These are phyloP conservation scores for Saccharomycopsis oosterbeekiorum DNA, from an alignment of 805 yeast species.

Conservation along the genomic window DNA sequence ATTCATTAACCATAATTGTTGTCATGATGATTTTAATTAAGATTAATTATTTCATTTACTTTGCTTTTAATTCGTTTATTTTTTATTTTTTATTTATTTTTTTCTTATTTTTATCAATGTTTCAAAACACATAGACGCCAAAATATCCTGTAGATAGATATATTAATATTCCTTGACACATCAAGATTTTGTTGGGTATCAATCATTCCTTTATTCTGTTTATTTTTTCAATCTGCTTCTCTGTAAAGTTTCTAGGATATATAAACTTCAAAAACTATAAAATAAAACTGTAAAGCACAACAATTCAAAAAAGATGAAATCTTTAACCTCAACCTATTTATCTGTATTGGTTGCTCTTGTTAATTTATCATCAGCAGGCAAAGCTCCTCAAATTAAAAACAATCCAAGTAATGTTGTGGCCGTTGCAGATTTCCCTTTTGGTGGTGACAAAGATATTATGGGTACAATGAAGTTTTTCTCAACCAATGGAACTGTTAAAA, in stretches of 20 bases:
- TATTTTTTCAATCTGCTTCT: no score
- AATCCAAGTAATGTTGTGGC: slow-evolving; percentile 44
- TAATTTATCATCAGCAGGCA: slow-evolving; percentile 24
- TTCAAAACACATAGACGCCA: neutral
- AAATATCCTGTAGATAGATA: no score
- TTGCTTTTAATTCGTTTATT: neutral
- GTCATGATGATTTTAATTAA: neutral
- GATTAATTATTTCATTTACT: neutral
- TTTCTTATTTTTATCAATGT: neutral
- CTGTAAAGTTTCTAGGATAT: neutral
- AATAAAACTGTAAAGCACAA: neutral
- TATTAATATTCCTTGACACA: no score
- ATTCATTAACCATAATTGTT: neutral
- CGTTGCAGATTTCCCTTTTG: slow-evolving; percentile 48
- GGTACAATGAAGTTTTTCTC: slow-evolving; percentile 53
- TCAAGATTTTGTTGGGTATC: no score
- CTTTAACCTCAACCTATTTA: neutral
- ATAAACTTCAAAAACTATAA: neutral
- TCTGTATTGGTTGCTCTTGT: neutral
- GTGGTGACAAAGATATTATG: slow-evolving; percentile 29
- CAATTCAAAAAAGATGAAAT: neutral
- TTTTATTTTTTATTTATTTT: no score
- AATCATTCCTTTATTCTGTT: neutral
- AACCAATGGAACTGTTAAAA: slow-evolving; percentile 50
- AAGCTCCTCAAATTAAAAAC: slow-evolving; percentile 40